Percentiles rank a stretch among this genome's conserved stretches.
Evolutionary conservation across 805 yeast species (phyloP).

Genomic region (Saturnispora halmiae): DNA sequence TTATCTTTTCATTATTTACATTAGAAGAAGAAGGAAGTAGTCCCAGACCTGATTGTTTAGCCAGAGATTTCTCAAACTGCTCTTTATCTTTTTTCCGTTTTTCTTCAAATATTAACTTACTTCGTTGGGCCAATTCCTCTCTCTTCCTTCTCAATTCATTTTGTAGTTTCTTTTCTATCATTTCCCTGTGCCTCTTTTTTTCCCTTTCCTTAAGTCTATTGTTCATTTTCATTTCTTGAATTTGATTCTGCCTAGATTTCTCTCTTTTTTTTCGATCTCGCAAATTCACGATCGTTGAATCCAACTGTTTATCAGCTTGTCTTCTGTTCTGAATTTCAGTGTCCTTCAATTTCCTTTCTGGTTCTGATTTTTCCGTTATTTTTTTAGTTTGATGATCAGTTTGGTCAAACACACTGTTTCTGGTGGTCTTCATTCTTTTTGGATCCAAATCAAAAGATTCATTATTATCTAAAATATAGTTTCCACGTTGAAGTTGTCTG

Average conservation of each 20-base stretch:
- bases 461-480: too few species aligned
- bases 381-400: too few species aligned
- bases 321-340: too few species aligned
- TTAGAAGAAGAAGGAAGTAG: background rate
- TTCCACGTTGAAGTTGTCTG: background rate
- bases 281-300: too few species aligned
- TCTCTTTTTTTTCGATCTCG: background rate
- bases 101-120: background rate
- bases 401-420: too few species aligned
- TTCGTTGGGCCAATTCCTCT: background rate
- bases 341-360: too few species aligned
- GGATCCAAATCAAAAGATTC: too few species aligned
- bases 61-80: background rate
- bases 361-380: too few species aligned
- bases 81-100: slow-evolving; percentile 3
- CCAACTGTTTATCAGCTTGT: too few species aligned
- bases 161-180: background rate
- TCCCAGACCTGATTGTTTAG: background rate
- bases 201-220: background rate
- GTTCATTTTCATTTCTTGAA: background rate
- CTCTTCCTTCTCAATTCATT: background rate
- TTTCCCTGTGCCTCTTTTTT: background rate
- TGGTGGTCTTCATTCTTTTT: too few species aligned
- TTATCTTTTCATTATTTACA: background rate
- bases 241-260: background rate